These are phyloP conservation scores for Rubia balearica DNA, from an alignment of 305 asterid genomes.

Conservation along the genomic window DNA sequence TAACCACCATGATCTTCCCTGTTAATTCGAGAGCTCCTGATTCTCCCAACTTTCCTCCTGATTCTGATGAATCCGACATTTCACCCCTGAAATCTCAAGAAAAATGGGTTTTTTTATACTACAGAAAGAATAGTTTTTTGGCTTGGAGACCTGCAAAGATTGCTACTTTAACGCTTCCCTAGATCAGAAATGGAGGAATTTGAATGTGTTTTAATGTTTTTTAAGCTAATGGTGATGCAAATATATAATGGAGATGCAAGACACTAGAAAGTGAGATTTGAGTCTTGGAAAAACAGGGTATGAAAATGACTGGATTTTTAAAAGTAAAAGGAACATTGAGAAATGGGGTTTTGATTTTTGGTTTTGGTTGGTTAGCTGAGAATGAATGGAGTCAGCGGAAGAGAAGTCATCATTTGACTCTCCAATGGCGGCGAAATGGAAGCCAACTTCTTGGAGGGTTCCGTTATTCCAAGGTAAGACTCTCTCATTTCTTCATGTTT, in stretches of 20 bases:
- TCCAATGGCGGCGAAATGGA: constrained; percentile 15
- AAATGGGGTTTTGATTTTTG: background rate
- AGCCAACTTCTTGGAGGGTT: constrained; percentile 5
- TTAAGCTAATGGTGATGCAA: background rate
- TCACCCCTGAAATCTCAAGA: background rate
- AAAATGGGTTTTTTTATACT: background rate
- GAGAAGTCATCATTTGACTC: constrained; percentile 1
- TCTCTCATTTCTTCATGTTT: background rate
- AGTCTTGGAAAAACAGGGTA: constrained; percentile 7
- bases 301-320: constrained; percentile 10
- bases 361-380: background rate
- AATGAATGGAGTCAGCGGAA: constrained; percentile 9
- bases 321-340: background rate
- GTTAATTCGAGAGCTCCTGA: constrained; percentile 49
- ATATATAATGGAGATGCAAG: constrained; percentile 7
- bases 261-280: constrained; percentile 16
- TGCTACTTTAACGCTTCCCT: constrained; percentile 1
- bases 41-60: constrained; percentile 28
- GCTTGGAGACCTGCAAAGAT: constrained; percentile 7
- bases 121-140: background rate
- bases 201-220: background rate
- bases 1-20: constrained; percentile 63
- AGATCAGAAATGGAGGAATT: background rate
- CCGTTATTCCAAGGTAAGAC: background rate
- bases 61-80: constrained; percentile 35